phyloP scores from a whole-genome alignment of 208 protist species.

The Trypanosoma avium region DNA sequence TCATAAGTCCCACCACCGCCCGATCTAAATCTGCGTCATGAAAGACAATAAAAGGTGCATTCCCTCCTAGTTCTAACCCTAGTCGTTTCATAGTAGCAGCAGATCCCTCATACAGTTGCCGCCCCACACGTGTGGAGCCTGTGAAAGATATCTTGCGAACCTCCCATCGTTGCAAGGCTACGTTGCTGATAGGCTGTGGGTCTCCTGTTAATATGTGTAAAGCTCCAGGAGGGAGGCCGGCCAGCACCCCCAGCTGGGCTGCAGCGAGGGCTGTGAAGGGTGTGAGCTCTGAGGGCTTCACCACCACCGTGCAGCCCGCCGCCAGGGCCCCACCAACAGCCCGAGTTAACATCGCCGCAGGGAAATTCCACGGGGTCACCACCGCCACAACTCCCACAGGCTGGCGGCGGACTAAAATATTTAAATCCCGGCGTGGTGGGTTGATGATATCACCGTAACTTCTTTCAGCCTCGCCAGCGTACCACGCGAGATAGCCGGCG shows the following conservation, averaged over 20 bases:
- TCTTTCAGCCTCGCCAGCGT: conserved; percentile 81
- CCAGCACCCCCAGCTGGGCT: conserved; percentile 66
- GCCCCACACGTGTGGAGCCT: conserved; percentile 78
- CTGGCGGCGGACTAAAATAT: conserved; percentile 70
- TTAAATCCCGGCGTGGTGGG: conserved; percentile 42
- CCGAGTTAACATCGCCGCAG: conserved; percentile 80
- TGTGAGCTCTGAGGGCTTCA: conserved; percentile 88
- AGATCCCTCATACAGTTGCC: conserved; percentile 52
- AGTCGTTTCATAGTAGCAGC: conserved; percentile 79
- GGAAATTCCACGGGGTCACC: conserved; percentile 95
- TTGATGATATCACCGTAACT: conserved; percentile 80
- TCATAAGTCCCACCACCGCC: conserved; percentile 62
- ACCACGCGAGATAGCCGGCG: conserved; percentile 76
- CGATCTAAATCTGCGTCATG: conserved; percentile 81
- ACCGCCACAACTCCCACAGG: conserved; percentile 85
- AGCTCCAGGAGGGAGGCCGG: conserved; percentile 73
- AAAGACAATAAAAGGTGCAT: conserved; percentile 89
- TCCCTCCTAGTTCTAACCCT: conserved; percentile 92
- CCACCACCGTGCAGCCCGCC: conserved; percentile 86
- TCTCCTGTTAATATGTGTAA: conserved; percentile 87
- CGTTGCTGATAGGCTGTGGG: conserved; percentile 49
- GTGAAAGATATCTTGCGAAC: conserved; percentile 90
- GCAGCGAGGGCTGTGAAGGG: conserved; percentile 77
- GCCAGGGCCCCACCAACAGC: conserved; percentile 84
- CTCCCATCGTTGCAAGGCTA: conserved; percentile 59